Evolutionary conservation across 2,329 filamentous ascomycete species (phyloP).

Genomic region (Pseudocercospora macadamiae): DNA sequence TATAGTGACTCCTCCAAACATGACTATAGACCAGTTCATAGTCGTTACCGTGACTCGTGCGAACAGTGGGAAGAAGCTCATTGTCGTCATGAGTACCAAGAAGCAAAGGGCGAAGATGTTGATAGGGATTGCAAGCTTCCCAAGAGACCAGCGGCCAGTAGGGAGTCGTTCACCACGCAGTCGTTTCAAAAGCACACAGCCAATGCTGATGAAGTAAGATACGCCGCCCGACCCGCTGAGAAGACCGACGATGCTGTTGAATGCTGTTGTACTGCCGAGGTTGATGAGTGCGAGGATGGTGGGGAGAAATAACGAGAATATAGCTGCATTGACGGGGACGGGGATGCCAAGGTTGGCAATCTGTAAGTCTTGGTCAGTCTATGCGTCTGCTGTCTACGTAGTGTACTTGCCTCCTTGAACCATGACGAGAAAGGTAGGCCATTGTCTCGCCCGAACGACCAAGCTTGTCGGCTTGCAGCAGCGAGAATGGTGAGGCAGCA

Average conservation of each 20-base stretch:
- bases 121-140: background rate
- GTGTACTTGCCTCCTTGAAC: background rate
- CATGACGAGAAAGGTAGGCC: background rate
- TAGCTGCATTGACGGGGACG: background rate
- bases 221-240: slow-evolving; percentile 4
- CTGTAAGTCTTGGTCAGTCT: background rate
- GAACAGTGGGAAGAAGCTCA: slow-evolving; percentile 20
- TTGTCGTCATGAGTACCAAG: background rate
- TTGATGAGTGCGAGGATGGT: slow-evolving; percentile 27
- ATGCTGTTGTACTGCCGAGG: slow-evolving; percentile 41
- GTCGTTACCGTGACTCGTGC: slow-evolving; percentile 8
- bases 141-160: slow-evolving; percentile 22
- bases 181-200: slow-evolving; percentile 22
- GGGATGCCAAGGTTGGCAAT: background rate
- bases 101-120: background rate
- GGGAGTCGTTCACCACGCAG: slow-evolving; percentile 20
- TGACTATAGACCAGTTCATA: slow-evolving; percentile 25
- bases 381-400: background rate
- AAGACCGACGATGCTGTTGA: slow-evolving; percentile 44
- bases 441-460: background rate
- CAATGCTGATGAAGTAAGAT: slow-evolving; percentile 24
- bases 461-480: background rate
- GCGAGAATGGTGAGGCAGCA: background rate
- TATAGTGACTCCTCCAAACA: slow-evolving; percentile 21
- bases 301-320: background rate